These are phyloP conservation scores for Tremella mesenterica DNA, from an alignment of 768 basidiomycete genomes.

Conservation along the genomic window DNA sequence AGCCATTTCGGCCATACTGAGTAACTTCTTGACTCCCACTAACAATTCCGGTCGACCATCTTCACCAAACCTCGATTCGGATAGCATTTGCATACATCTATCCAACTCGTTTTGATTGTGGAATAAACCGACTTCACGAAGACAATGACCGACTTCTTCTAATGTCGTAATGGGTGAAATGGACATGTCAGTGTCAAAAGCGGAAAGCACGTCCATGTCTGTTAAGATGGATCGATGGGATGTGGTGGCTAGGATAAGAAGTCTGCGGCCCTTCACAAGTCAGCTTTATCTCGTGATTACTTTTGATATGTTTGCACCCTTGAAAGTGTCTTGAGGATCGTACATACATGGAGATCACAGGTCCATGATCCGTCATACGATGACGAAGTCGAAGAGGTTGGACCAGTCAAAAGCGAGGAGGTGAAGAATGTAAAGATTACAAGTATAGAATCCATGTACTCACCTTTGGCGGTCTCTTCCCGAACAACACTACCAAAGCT, in stretches of 20 bases:
- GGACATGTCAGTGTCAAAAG: slow-evolving; percentile 77
- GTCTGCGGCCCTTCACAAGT: slow-evolving; percentile 63
- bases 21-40: slow-evolving; percentile 87
- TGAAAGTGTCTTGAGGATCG: too few species aligned
- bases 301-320: too few species aligned
- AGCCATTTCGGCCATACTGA: slow-evolving; percentile 91
- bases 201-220: slow-evolving; percentile 79
- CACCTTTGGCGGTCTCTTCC: slow-evolving; percentile 86
- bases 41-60: slow-evolving; percentile 51
- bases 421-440: background rate
- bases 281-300: background rate
- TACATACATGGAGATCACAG: too few species aligned
- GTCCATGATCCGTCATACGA: too few species aligned
- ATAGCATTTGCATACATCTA: slow-evolving; percentile 58
- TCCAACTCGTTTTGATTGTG: slow-evolving; percentile 48
- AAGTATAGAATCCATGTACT: too few species aligned
- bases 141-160: slow-evolving; percentile 61
- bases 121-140: slow-evolving; percentile 74
- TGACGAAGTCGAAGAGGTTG: too few species aligned
- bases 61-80: slow-evolving; percentile 63
- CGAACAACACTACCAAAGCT: slow-evolving; percentile 75
- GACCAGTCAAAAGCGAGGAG: background rate
- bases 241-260: slow-evolving; percentile 85
- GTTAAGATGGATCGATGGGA: slow-evolving; percentile 75
- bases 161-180: slow-evolving; percentile 74